phyloP scores from a whole-genome alignment of 2,329 filamentous ascomycete species.

The Botrytis medusae region DNA sequence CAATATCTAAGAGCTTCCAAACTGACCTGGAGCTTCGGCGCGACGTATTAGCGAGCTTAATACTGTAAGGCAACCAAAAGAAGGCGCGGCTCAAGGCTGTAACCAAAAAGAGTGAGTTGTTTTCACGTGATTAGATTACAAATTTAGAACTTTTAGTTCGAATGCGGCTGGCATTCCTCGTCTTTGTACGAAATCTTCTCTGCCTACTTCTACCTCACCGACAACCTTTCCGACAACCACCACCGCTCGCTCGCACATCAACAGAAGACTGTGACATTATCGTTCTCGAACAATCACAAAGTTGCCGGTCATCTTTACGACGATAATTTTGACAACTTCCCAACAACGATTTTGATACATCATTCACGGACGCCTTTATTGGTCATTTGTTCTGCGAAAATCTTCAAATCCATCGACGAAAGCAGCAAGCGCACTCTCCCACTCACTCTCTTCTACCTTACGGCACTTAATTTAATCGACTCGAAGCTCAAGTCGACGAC shows the following conservation, averaged over 20 bases:
- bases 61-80: slow-evolving; percentile 22
- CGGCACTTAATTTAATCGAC: not conserved
- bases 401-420: slow-evolving; percentile 41
- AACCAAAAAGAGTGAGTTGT: not conserved
- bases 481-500: not conserved
- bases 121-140: not conserved
- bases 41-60: slow-evolving; percentile 24
- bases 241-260: slow-evolving; percentile 31
- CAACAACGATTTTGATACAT: slow-evolving; percentile 38
- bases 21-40: slow-evolving; percentile 29
- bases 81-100: slow-evolving; percentile 22
- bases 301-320: slow-evolving; percentile 42
- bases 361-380: slow-evolving; percentile 60
- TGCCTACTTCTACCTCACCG: slow-evolving; percentile 28
- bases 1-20: slow-evolving; percentile 30
- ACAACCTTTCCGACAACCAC: slow-evolving; percentile 21
- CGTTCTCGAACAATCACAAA: slow-evolving; percentile 38
- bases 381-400: slow-evolving; percentile 45
- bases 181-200: slow-evolving; percentile 22
- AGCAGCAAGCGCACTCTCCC: slow-evolving; percentile 27
- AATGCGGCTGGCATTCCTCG: slow-evolving; percentile 22
- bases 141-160: not conserved
- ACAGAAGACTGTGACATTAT: slow-evolving; percentile 39
- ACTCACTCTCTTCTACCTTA: not conserved
- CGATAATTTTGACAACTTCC: slow-evolving; percentile 40